Evolutionary conservation across 257 asterid species (phyloP).

Genomic region (Capsicum rhomboideum): DNA sequence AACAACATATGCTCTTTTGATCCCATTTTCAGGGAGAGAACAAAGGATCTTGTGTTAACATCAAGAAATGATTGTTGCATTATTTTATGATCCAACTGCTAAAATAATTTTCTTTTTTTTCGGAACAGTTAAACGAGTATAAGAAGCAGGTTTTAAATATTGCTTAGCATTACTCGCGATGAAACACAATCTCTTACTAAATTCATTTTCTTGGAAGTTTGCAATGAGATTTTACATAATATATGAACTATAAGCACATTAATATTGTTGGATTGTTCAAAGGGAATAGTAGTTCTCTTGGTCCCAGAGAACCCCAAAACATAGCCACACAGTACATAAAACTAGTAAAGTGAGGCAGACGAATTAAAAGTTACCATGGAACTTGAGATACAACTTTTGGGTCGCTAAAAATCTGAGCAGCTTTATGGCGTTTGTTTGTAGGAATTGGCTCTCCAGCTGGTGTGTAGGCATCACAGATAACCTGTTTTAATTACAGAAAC

Average conservation of each 20-base stretch:
- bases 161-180: neutral
- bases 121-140: neutral
- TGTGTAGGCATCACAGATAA: constrained; percentile 84
- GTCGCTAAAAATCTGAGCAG: constrained; percentile 85
- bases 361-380: constrained; percentile 58
- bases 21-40: neutral
- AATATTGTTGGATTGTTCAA: neutral
- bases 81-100: neutral
- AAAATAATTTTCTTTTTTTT: neutral
- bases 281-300: neutral
- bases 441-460: constrained; percentile 98
- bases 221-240: neutral
- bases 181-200: neutral
- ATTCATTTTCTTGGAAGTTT: neutral
- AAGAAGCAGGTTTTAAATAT: neutral
- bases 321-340: neutral
- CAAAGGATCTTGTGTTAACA: neutral
- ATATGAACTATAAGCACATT: neutral
- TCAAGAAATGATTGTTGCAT: neutral
- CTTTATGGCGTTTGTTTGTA: constrained; percentile 81
- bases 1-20: neutral
- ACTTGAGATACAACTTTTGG: constrained; percentile 68
- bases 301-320: no score
- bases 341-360: neutral
- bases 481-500: constrained; percentile 35